Evolutionary conservation across 1,284 basidiomycete species (phyloP).

Genomic region (Leucoagaricus sp.): DNA sequence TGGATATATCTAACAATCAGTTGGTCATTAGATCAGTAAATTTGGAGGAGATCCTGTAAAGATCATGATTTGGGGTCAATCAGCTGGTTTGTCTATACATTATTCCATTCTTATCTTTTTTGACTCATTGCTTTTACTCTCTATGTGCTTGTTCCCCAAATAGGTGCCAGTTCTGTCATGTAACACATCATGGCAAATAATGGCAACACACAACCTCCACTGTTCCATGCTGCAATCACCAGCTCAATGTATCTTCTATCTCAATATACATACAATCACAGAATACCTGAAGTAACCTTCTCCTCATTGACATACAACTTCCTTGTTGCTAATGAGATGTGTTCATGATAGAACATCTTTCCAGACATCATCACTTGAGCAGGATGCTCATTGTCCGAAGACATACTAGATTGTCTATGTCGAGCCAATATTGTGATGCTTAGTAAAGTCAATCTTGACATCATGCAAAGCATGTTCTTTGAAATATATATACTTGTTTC

Average conservation of each 20-base stretch:
- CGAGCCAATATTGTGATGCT: slow-evolving; percentile 29
- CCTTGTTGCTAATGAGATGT: neutral
- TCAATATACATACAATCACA: slow-evolving; percentile 45
- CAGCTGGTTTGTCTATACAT: slow-evolving; percentile 18
- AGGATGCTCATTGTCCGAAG: slow-evolving; percentile 36
- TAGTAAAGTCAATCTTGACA: slow-evolving; percentile 34
- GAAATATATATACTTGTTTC: slow-evolving; percentile 44
- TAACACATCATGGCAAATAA: slow-evolving; percentile 39
- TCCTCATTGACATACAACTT: neutral
- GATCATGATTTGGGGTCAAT: slow-evolving; percentile 37
- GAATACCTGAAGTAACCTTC: slow-evolving; percentile 40
- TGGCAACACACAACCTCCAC: slow-evolving; percentile 36
- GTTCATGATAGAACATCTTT: slow-evolving; percentile 30
- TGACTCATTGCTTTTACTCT: too few relatives aligned
- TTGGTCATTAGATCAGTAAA: slow-evolving; percentile 22
- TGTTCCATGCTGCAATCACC: slow-evolving; percentile 46
- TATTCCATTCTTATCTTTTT: neutral
- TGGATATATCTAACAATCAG: neutral
- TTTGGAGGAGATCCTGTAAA: slow-evolving; percentile 32
- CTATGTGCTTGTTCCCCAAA: neutral
- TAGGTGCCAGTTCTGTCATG: slow-evolving; percentile 40
- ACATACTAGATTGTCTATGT: slow-evolving; percentile 39
- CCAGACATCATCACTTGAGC: slow-evolving; percentile 30
- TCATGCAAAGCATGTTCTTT: slow-evolving; percentile 37
- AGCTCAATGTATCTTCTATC: slow-evolving; percentile 47